phyloP scores from a whole-genome alignment of 768 basidiomycete genomes.

The Russula sp. region DNA sequence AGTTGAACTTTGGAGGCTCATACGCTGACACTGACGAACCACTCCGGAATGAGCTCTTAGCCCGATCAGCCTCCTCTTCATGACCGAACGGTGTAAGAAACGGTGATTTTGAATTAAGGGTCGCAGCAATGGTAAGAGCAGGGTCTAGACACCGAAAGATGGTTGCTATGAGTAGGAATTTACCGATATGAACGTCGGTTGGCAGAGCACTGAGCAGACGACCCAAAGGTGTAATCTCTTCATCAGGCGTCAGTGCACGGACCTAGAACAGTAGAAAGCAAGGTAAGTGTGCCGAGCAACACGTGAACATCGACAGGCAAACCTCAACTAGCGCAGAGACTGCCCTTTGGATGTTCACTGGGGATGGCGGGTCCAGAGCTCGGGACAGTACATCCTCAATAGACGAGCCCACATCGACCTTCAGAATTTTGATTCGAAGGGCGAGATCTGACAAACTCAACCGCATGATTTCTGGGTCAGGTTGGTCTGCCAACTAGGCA shows the following conservation, averaged over 20 bases:
- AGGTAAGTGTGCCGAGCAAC: slow-evolving; percentile 2
- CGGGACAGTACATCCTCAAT: slow-evolving; percentile 86
- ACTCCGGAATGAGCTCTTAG: slow-evolving; percentile 69
- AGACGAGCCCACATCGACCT: slow-evolving; percentile 71
- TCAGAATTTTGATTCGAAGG: slow-evolving; percentile 89
- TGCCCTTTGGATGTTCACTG: slow-evolving; percentile 85
- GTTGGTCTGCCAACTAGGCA: slow-evolving; percentile 77
- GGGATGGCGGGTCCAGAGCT: slow-evolving; percentile 83
- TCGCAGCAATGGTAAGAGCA: slow-evolving; percentile 92
- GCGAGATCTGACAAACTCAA: slow-evolving; percentile 89
- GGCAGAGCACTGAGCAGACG: slow-evolving; percentile 84
- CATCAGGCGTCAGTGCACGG: slow-evolving; percentile 71
- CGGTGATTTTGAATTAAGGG: slow-evolving; percentile 87
- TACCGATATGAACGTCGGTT: slow-evolving; percentile 92
- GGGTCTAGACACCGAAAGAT: slow-evolving; percentile 89
- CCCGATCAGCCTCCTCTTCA: slow-evolving; percentile 79
- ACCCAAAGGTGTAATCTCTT: slow-evolving; percentile 95
- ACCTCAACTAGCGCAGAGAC: slow-evolving; percentile 89
- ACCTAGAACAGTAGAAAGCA: slow-evolving; percentile 39
- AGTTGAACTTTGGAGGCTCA: neutral
- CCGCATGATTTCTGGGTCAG: slow-evolving; percentile 92
- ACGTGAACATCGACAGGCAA: slow-evolving; percentile 12
- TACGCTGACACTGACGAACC: slow-evolving; percentile 21
- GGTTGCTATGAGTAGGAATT: slow-evolving; percentile 80
- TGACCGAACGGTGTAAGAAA: slow-evolving; percentile 85